Base-by-base conservation (phyloP, 257 asterid genomes). In the Scutellaria barbata region DNA sequence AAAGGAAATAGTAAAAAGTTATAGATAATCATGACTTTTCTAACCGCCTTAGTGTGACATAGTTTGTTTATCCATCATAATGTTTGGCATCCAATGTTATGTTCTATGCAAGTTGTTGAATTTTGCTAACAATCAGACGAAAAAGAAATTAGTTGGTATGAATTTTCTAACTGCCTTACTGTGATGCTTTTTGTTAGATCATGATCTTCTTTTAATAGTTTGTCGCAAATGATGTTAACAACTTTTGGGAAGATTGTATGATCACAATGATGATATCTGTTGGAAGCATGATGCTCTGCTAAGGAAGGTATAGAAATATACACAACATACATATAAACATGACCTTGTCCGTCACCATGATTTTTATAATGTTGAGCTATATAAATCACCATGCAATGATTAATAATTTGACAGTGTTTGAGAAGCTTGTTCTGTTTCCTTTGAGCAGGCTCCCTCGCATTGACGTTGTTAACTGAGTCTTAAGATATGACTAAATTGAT, bases 181-280 rank as follows among this genome's bases (percentile, higher is more conserved):
- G 75, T 59, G 65, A 30, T 66, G 42, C 63, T 39, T 53, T 72
- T 75, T 60, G 43, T 50, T 54, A 61, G 39, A 42, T 69, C 65
- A 47, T 68, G 66, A 63, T 41, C 55, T 25, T 65, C 41, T 67
- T 74, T 67, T 42, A 45, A 39, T 65, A 33, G 52, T 64, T 59
- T 16, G 30, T 30, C 62, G 16, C 65, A 33, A 51, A 48, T 71
- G 40, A 18, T 53, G 69, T 51, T 35, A 17, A 62, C 17, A 22
- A 42, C 67, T 71, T 68, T 69, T 64, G 52, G 58, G 72, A 63
- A 64, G 66, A 68, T 77, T 74, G 35, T 41, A 20, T 59, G 53
- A 30, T 45, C 53, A 66, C 70, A 68, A 50, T 67, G 56, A 69
- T 76, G 41, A 64, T 35, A 7, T 69, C 22, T 39, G 33, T 65